Evolutionary conservation across 805 yeast genomes (phyloP).

Genomic region (Metschnikowia noctiluminum): DNA sequence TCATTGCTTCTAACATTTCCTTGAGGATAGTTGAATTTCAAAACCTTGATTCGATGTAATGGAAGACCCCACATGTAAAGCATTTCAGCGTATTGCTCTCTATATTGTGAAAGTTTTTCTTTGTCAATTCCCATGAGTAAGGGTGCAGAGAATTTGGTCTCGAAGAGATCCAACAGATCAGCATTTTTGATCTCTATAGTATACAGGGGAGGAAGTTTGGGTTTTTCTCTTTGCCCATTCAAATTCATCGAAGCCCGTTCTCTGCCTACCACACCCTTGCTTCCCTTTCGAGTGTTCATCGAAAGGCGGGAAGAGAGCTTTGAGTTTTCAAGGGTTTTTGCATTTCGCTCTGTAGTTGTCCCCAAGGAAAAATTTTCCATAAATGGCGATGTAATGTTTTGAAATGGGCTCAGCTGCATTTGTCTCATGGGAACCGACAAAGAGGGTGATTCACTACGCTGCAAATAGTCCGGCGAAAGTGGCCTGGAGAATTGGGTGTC

Average conservation of each 20-base stretch:
- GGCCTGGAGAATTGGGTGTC: slow-evolving; percentile 12
- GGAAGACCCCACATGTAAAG: slow-evolving; percentile 82
- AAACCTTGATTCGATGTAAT: slow-evolving; percentile 70
- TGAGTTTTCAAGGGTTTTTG: too few species aligned
- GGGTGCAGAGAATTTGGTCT: slow-evolving; percentile 38
- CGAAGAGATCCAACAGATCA: slow-evolving; percentile 42
- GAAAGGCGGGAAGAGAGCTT: too few species aligned
- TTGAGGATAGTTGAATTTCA: slow-evolving; percentile 59
- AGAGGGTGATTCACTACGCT: slow-evolving; percentile 6
- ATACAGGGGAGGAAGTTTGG: slow-evolving; percentile 27
- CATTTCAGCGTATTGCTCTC: slow-evolving; percentile 74
- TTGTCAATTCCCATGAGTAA: slow-evolving; percentile 40
- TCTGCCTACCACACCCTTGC: slow-evolving; percentile 6
- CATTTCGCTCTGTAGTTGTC: neutral
- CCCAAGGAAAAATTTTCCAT: slow-evolving; percentile 3
- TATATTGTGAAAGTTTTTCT: slow-evolving; percentile 37
- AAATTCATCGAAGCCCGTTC: slow-evolving; percentile 2
- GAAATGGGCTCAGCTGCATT: neutral
- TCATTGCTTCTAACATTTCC: neutral
- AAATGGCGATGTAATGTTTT: slow-evolving; percentile 8
- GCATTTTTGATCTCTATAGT: slow-evolving; percentile 46
- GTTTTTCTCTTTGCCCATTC: neutral
- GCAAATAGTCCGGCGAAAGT: slow-evolving; percentile 6
- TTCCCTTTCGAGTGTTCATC: slow-evolving; percentile 5
- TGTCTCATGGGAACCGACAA: neutral